A percentile compares a stretch with the other conserved stretches of the same genome.
These are phyloP conservation scores for Flaveria bidentis DNA, from an alignment of 129 eudicot genomes.

Conservation along the genomic window DNA sequence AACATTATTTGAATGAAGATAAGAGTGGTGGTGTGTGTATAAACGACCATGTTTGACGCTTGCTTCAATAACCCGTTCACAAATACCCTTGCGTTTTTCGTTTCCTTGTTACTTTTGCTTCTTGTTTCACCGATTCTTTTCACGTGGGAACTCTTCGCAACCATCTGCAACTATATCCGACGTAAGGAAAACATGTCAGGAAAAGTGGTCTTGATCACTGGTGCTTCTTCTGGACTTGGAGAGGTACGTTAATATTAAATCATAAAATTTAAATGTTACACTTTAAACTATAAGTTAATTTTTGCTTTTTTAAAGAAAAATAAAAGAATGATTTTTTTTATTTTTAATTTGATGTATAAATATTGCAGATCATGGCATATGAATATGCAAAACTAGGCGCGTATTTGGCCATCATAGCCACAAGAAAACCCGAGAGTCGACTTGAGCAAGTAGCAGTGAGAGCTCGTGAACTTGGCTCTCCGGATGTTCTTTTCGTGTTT, in stretches of 20 bases:
- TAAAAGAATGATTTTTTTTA: neutral
- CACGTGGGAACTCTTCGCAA: conserved; percentile 26
- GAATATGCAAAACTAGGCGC: conserved; percentile 52
- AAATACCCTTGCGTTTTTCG: conserved; percentile 21
- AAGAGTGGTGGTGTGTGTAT: neutral
- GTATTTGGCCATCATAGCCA: conserved; percentile 34
- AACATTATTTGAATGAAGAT: no score
- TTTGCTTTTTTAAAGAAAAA: no score
- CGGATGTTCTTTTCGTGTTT: conserved; percentile 40
- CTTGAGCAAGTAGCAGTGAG: conserved; percentile 43
- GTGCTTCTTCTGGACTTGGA: conserved; percentile 56
- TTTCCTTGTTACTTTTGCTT: conserved; percentile 21
- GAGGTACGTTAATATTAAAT: conserved; percentile 30
- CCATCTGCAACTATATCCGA: conserved; percentile 19
- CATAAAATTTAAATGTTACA: no score
- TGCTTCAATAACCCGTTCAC: conserved; percentile 26
- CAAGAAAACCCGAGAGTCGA: conserved; percentile 32
- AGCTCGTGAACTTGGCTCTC: conserved; percentile 44
- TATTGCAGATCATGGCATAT: conserved; percentile 41
- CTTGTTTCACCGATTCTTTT: conserved; percentile 21
- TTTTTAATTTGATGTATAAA: neutral
- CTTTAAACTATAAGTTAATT: no score
- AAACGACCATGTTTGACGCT: conserved; percentile 30
- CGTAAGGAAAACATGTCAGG: conserved; percentile 31
- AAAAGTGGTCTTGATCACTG: conserved; percentile 54